Evolutionary conservation across 192 early-diverging fungal genomes (phyloP), one percentile per base, ranked within the genome.

Genomic region (Entomortierella chlamydospora): DNA sequence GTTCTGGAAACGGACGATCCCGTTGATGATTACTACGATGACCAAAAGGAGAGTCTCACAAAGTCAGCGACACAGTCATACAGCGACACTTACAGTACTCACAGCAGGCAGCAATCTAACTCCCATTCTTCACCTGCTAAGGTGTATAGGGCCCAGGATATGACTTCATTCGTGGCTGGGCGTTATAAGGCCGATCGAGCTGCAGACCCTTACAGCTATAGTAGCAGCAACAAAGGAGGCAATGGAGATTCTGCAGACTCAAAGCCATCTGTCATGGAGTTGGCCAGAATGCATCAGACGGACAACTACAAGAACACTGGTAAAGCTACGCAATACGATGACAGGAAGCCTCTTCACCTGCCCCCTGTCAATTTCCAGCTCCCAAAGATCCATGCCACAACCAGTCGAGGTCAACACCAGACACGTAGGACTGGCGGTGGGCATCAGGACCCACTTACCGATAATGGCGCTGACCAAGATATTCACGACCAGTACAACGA

Each of bases 241-340:
- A 25, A 31, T 53, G 34, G 8, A 0, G 25, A 2, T 8, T 34
- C 5, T 26, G 17, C 23, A 9, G 31, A 39, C 2, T 33, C 41
- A 22, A 37, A 33, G 17, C 61, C 66, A 7, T 65, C 67, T 2
- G 59, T 53, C n/a, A 51, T 70, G 51, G 76, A 79, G 30, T 28
- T 70, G 52, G 76, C 76, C 56, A 64, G 54, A 33, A 54, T 56
- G 61, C 63, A 79, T 42, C 68, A 79, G 42, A 70, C 76, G 3
- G 76, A 70, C 6, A 70, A 31, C 57, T 79, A 79, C 63, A 78
- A 78, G 50, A 78, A 9, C 29, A 79, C 76, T 13, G 76, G 76
- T 33, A 79, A 70, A 47, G 68, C 76, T 10, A 79, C 31, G n/a
- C 67, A 79, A 43, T 66, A 70, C 20, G 68, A 78, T 18, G 73